Conservation (phyloP, 495 filamentous ascomycete genomes). For the Aspergillus biplanus region DNA sequence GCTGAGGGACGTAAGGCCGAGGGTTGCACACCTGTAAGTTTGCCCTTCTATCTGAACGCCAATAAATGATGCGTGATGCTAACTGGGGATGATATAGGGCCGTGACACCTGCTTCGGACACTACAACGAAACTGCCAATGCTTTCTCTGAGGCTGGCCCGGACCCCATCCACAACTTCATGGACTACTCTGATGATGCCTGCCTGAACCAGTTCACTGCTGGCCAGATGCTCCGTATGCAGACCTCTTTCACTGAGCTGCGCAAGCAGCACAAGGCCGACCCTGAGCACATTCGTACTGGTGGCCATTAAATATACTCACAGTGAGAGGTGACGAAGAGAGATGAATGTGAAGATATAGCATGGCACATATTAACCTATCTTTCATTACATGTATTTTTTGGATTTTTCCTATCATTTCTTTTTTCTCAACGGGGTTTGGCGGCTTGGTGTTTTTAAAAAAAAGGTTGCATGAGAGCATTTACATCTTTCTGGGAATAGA, state of each 20-base stretch:
- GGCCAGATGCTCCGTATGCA: conserved; percentile 8
- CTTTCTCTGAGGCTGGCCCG: neutral
- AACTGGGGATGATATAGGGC: neutral
- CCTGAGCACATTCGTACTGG: neutral
- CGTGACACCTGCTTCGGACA: conserved; percentile 6
- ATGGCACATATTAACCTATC: neutral
- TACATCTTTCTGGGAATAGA: neutral
- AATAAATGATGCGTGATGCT: neutral
- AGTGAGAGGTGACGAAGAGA: neutral
- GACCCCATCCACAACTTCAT: conserved; percentile 12
- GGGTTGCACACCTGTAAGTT: neutral
- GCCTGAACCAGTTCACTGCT: conserved; percentile 2
- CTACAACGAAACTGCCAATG: neutral
- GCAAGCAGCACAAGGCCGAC: neutral
- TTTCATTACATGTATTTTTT: neutral
- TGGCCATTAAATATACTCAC: neutral
- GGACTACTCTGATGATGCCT: conserved; percentile 10
- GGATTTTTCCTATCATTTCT: neutral
- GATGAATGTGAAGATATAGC: neutral
- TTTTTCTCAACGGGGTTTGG: neutral
- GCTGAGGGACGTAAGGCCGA: neutral
- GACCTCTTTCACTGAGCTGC: neutral
- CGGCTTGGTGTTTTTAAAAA: neutral
- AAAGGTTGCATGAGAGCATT: neutral
- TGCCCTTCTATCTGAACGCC: neutral